Base-by-base conservation (phyloP, 2,329 filamentous ascomycete genomes). In the Trichoderma atrobrunneum region DNA sequence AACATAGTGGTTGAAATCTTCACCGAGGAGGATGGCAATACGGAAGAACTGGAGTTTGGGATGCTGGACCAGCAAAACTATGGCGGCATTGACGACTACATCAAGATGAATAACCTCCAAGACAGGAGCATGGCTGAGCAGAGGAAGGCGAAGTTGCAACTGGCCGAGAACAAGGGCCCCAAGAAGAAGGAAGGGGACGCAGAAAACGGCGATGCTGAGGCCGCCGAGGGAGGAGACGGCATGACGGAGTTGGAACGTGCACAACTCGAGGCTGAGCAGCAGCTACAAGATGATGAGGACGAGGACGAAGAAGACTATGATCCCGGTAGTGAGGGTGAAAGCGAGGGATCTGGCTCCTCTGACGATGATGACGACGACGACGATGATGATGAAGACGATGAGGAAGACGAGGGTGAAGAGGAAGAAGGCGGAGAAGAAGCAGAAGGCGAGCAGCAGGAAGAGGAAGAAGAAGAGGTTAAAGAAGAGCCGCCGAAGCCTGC, bases 41-140 rank as follows among this genome's bases (percentile, higher is more conserved):
- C 84, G 1, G 87, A 90, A 73, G 90, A 92, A 76, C 81, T 91
- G 26, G 90, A 92, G 78, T 92, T 92, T 74, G 85, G 84, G 48
- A 92, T 92, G 90, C 79, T 92, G 21, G 90, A 92, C 76, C 90
- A 92, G 79, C 88, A 89, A 74, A 89, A 92, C 77, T 92, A 90
- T 73, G 83, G 81, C 5, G 87, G 86, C 26, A 92, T 92, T 73
- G 89, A 91, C 76, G 85, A 87, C 74, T 92, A 90, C 76, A 84
- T 92, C 61, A 86, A 87, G 76, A 84, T 84, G 11, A 87, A 92
- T 75, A 84, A 87, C 0, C 83, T 92, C 30, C 88, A 91, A 73
- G 90, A 92, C 76, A 84, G 88, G 73, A 92, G 90, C 77, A 89
- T 92, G 89, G 90, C 90, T 0, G 90, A 92, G 77, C 87, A 88